Evolutionary conservation across 768 basidiomycete species (phyloP).

Genomic region (Trametes cubensis): DNA sequence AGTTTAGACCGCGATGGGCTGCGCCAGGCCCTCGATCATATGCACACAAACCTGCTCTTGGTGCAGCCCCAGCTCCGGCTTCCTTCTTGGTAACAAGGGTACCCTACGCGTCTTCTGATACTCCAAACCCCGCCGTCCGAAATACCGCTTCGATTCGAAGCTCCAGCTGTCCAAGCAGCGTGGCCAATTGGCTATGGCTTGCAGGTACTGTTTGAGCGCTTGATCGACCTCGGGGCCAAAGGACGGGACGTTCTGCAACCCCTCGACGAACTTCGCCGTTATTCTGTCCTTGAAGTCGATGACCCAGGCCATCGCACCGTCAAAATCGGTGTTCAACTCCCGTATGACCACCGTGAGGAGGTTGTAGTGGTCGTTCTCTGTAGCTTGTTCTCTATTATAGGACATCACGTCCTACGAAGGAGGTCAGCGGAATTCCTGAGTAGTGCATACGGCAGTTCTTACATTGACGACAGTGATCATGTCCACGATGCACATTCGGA

Average conservation of each 20-base stretch:
- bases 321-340: conserved; percentile 20
- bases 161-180: conserved; percentile 34
- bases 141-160: conserved; percentile 38
- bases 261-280: conserved; percentile 28
- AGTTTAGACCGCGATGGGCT: background rate
- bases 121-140: conserved; percentile 32
- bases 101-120: conserved; percentile 29
- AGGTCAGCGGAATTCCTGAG: background rate
- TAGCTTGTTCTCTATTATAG: conserved; percentile 35
- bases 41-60: conserved; percentile 14
- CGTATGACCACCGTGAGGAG: conserved; percentile 34
- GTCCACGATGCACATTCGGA: conserved; percentile 58
- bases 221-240: conserved; percentile 33
- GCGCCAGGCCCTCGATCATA: conserved; percentile 9
- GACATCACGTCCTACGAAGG: conserved; percentile 32
- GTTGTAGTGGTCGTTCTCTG: conserved; percentile 33
- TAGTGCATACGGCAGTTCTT: conserved; percentile 25
- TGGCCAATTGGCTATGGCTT: conserved; percentile 33
- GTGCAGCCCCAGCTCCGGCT: background rate
- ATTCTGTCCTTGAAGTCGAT: conserved; percentile 23
- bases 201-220: conserved; percentile 31
- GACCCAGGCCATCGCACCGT: conserved; percentile 27
- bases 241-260: conserved; percentile 31
- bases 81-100: conserved; percentile 18
- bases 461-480: conserved; percentile 70